Conservation (phyloP, 345 rosid species). For the Conringia planisiliqua region DNA sequence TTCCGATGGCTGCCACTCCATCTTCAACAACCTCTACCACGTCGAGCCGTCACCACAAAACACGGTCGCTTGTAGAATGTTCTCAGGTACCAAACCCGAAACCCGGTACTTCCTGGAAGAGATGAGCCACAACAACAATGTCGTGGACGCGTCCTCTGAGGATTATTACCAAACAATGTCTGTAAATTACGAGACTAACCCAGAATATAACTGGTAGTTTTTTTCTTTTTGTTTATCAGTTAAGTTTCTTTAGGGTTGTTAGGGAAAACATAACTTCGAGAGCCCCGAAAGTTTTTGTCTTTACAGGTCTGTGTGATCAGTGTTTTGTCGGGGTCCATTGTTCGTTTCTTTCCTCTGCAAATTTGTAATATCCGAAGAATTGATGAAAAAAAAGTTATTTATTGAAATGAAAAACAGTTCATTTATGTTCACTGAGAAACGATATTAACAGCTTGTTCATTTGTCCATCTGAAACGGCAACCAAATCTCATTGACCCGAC, state of each 20-base stretch:
- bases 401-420: not conserved
- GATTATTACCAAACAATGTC: not conserved
- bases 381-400: not conserved
- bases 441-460: not conserved
- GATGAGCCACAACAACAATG: not conserved
- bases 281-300: too few relatives aligned
- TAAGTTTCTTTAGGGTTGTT: too few relatives aligned
- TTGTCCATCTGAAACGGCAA: not conserved
- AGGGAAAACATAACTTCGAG: too few relatives aligned
- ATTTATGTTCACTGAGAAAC: not conserved
- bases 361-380: not conserved
- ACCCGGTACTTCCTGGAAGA: constrained; percentile 48
- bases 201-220: not conserved
- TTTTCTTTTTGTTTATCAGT: too few relatives aligned
- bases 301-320: too few relatives aligned
- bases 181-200: not conserved
- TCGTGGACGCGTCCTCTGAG: not conserved
- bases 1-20: constrained; percentile 54
- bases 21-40: constrained; percentile 48
- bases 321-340: too few relatives aligned
- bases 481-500: not conserved
- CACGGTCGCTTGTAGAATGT: constrained; percentile 53
- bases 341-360: too few relatives aligned
- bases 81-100: constrained; percentile 45
- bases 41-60: constrained; percentile 41